Percentiles rank a stretch among this genome's conserved stretches.
These are phyloP conservation scores for Fusarium poae DNA, from an alignment of 2,329 filamentous ascomycete genomes.

Conservation along the genomic window DNA sequence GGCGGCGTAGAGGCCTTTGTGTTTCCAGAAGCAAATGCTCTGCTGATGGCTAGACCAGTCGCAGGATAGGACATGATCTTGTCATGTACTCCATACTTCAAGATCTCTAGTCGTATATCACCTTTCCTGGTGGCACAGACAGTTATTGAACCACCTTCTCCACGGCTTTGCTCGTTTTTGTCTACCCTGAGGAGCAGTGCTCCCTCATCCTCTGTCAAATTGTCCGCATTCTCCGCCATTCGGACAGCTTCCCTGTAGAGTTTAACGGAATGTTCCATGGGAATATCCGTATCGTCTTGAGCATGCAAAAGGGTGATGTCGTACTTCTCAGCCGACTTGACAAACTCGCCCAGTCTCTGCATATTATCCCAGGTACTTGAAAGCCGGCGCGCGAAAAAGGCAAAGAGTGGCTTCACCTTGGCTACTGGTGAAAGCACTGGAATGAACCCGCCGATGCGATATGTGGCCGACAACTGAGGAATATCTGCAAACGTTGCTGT, in stretches of 20 bases:
- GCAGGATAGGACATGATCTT: slow-evolving; percentile 65
- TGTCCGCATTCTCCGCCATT: slow-evolving; percentile 58
- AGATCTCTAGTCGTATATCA: slow-evolving; percentile 61
- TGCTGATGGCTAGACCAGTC: slow-evolving; percentile 59
- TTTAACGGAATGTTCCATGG: slow-evolving; percentile 58
- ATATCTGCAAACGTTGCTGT: slow-evolving; percentile 65
- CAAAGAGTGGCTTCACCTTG: slow-evolving; percentile 59
- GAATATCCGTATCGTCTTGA: slow-evolving; percentile 61
- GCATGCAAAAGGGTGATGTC: slow-evolving; percentile 60
- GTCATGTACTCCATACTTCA: slow-evolving; percentile 65
- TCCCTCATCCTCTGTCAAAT: slow-evolving; percentile 17
- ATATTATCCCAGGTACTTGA: slow-evolving; percentile 61
- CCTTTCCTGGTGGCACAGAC: slow-evolving; percentile 60
- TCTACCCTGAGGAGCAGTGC: slow-evolving; percentile 17
- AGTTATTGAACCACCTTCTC: slow-evolving; percentile 60
- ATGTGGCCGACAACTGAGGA: slow-evolving; percentile 62
- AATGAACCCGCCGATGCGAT: slow-evolving; percentile 58
- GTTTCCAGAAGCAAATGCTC: slow-evolving; percentile 28
- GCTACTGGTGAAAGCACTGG: slow-evolving; percentile 60
- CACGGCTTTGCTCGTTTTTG: slow-evolving; percentile 47
- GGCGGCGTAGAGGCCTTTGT: not conserved
- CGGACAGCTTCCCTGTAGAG: slow-evolving; percentile 62
- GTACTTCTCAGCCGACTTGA: slow-evolving; percentile 49
- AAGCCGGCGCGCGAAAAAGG: slow-evolving; percentile 58
- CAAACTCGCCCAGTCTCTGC: slow-evolving; percentile 55